Percentiles rank a stretch among this genome's conserved stretches.
Conservation (phyloP, 1,139 yeast genomes). For the Suhomyces bribrorum region DNA sequence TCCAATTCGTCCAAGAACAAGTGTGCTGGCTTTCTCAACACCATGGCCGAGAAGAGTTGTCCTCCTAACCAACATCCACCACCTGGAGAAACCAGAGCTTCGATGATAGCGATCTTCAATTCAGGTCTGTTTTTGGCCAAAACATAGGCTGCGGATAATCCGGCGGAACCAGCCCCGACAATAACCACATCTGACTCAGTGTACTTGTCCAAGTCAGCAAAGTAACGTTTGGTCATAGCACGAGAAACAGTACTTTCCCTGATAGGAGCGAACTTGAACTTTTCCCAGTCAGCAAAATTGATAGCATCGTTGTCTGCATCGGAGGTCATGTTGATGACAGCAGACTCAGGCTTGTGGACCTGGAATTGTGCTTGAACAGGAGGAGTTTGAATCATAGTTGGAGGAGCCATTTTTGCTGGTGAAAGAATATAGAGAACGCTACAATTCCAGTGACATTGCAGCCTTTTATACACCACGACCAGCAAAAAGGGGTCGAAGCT, state of each 20-base stretch:
- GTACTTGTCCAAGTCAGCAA: slow-evolving; percentile 70
- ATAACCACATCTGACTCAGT: slow-evolving; percentile 76
- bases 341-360: slow-evolving; percentile 2
- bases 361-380: slow-evolving; percentile 11
- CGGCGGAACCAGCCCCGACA: slow-evolving; percentile 81
- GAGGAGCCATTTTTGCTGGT: slow-evolving; percentile 33
- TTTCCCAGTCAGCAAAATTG: slow-evolving; percentile 60
- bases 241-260: slow-evolving; percentile 81
- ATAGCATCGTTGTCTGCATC: slow-evolving; percentile 18
- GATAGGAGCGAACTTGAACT: slow-evolving; percentile 68
- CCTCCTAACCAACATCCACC: slow-evolving; percentile 86
- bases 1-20: slow-evolving; percentile 64
- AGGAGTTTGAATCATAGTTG: slow-evolving; percentile 35
- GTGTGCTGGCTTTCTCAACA: slow-evolving; percentile 76
- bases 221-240: slow-evolving; percentile 79
- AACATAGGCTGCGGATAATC: slow-evolving; percentile 72
- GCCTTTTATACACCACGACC: too few relatives aligned
- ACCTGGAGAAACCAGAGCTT: slow-evolving; percentile 75
- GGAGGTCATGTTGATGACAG: slow-evolving; percentile 11
- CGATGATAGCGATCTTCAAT: slow-evolving; percentile 71
- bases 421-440: too few relatives aligned
- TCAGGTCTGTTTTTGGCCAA: slow-evolving; percentile 77
- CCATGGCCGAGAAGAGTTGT: slow-evolving; percentile 79
- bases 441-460: too few relatives aligned
- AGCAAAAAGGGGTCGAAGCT: too few relatives aligned